A percentile compares a stretch with the other conserved stretches of the same genome.
These are phyloP conservation scores for Pichia sp. DNA, from an alignment of 1,139 yeast genomes.

Conservation along the genomic window DNA sequence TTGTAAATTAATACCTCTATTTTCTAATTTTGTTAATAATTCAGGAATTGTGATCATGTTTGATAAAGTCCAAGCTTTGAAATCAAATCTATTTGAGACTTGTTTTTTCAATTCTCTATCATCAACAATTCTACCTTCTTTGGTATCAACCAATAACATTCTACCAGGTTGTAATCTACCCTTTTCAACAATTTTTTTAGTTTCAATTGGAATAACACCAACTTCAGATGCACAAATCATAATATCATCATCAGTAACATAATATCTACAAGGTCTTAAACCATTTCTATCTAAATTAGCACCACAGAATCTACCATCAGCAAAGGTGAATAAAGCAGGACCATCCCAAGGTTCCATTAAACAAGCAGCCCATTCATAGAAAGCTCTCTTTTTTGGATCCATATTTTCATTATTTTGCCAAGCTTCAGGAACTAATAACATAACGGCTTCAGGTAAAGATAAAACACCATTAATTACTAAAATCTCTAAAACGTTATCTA, in stretches of 20 bases:
- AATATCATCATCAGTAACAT: constrained; percentile 88
- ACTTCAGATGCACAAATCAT: constrained; percentile 98
- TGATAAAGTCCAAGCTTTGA: constrained; percentile 87
- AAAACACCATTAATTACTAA: constrained; percentile 87
- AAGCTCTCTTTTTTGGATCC: constrained; percentile 89
- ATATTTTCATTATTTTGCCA: constrained; percentile 86
- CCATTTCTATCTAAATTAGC: constrained; percentile 97
- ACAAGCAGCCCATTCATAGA: constrained; percentile 99
- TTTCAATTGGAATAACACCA: constrained; percentile 87
- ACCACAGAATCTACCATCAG: constrained; percentile 97
- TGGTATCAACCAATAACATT: constrained; percentile 91
- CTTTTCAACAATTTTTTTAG: constrained; percentile 73
- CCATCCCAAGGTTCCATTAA: constrained; percentile 99
- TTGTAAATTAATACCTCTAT: constrained; percentile 39
- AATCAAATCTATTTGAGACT: constrained; percentile 83
- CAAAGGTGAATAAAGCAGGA: constrained; percentile 93
- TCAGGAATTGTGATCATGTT: constrained; percentile 81
- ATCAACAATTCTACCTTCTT: constrained; percentile 88
- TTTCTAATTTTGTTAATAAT: constrained; percentile 50
- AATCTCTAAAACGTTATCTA: constrained; percentile 90
- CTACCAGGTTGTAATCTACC: constrained; percentile 96
- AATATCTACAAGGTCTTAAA: constrained; percentile 95
- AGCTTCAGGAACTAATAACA: constrained; percentile 96
- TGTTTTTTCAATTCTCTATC: constrained; percentile 78
- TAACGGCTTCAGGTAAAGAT: constrained; percentile 92